Conservation (phyloP, 805 yeast genomes). For the Candida berthetii region DNA sequence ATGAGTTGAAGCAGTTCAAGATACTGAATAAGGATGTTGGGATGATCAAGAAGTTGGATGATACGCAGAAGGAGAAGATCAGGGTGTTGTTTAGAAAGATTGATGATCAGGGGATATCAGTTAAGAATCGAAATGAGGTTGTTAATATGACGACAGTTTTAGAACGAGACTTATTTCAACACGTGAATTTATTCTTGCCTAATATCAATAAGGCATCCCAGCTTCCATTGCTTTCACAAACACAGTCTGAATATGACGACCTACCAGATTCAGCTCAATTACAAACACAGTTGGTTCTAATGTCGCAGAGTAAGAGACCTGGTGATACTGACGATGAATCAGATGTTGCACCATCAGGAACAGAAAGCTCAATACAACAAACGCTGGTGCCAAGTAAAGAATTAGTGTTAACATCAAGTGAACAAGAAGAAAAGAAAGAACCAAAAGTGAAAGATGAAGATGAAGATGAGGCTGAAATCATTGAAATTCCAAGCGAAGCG, state of each 20-base stretch:
- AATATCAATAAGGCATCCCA: background rate
- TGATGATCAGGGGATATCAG: background rate
- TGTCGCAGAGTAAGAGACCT: background rate
- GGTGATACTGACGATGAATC: too few relatives aligned
- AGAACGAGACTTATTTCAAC: too few relatives aligned
- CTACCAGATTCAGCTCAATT: too few relatives aligned
- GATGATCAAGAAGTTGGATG: background rate
- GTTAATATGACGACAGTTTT: too few relatives aligned
- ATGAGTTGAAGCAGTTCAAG: slow-evolving; percentile 1
- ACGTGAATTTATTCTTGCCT: background rate
- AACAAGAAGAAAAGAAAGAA: background rate
- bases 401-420: too few relatives aligned
- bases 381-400: too few relatives aligned
- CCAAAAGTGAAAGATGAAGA: slow-evolving; percentile 2
- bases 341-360: too few relatives aligned
- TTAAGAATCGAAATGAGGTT: too few relatives aligned
- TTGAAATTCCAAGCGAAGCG: too few relatives aligned
- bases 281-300: background rate
- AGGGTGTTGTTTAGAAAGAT: background rate
- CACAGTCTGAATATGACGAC: too few relatives aligned
- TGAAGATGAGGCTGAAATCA: background rate
- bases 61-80: background rate
- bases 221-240: background rate
- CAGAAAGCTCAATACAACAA: too few relatives aligned
- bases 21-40: slow-evolving; percentile 1